These are phyloP conservation scores for Corinectria fuckeliana DNA, from an alignment of 2,329 filamentous ascomycete genomes.

Conservation along the genomic window DNA sequence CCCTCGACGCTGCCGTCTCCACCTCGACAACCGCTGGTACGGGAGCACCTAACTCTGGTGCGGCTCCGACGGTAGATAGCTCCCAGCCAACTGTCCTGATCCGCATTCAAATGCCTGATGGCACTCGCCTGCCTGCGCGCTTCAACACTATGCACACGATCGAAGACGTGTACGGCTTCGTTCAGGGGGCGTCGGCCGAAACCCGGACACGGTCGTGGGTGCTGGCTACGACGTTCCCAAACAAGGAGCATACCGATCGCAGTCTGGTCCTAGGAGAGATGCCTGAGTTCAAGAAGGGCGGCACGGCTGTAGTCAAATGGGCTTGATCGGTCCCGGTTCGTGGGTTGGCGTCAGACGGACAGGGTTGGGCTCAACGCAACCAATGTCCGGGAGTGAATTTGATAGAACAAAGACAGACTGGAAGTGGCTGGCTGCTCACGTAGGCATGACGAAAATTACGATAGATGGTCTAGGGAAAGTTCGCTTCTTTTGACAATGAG, in stretches of 20 bases:
- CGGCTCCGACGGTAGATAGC: slow-evolving; percentile 59
- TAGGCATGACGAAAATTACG: slow-evolving; percentile 11
- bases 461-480: slow-evolving; percentile 9
- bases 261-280: slow-evolving; percentile 63
- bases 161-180: slow-evolving; percentile 78
- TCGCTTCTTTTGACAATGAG: neutral
- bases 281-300: slow-evolving; percentile 70
- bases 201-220: slow-evolving; percentile 69
- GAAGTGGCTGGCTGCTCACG: neutral
- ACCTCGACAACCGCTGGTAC: slow-evolving; percentile 33
- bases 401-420: slow-evolving; percentile 11
- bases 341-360: slow-evolving; percentile 25
- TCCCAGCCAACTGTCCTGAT: slow-evolving; percentile 73
- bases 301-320: slow-evolving; percentile 70
- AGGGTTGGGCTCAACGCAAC: slow-evolving; percentile 3
- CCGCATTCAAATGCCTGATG: slow-evolving; percentile 80
- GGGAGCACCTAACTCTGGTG: slow-evolving; percentile 42
- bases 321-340: slow-evolving; percentile 24
- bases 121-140: slow-evolving; percentile 76
- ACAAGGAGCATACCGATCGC: slow-evolving; percentile 78
- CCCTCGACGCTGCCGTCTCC: slow-evolving; percentile 22
- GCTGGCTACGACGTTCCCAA: slow-evolving; percentile 83
- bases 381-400: slow-evolving; percentile 4
- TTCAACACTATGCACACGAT: slow-evolving; percentile 84
- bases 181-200: slow-evolving; percentile 67